A percentile compares a stretch with the other conserved stretches of the same genome.
Evolutionary conservation across 2,329 filamentous ascomycete genomes (phyloP).

Genomic region (Camillea tinctor): DNA sequence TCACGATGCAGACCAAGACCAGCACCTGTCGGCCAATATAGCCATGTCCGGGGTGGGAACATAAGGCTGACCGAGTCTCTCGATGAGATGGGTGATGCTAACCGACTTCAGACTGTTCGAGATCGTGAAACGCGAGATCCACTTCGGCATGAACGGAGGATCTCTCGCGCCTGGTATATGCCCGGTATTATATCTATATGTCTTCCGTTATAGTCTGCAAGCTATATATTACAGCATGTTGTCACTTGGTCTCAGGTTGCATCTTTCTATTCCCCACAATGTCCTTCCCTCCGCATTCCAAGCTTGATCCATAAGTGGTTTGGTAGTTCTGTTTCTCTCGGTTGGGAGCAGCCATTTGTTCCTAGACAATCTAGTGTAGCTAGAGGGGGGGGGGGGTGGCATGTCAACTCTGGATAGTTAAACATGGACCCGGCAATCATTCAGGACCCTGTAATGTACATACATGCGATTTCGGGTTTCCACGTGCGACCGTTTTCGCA

Average conservation of each 20-base stretch:
- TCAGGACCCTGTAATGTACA: not conserved
- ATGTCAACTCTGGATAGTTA: constrained; percentile 1
- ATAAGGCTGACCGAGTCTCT: not conserved
- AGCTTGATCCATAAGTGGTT: constrained; percentile 2
- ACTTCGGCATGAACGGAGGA: constrained; percentile 6
- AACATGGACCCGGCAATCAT: constrained; percentile 3
- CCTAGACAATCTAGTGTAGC: not conserved
- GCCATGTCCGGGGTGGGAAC: not conserved
- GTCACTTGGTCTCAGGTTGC: constrained; percentile 20
- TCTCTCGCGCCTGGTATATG: constrained; percentile 13
- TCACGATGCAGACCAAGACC: not conserved
- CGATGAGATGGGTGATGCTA: not conserved
- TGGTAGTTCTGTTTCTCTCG: constrained; percentile 7
- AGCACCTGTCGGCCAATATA: too few relatives aligned
- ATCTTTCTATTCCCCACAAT: constrained; percentile 14
- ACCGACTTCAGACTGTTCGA: constrained; percentile 2
- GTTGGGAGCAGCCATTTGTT: not conserved
- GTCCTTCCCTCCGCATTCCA: constrained; percentile 13
- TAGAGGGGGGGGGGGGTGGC: not conserved
- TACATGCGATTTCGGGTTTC: not conserved
- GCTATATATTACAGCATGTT: constrained; percentile 6
- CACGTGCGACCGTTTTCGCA: not conserved
- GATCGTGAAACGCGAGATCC: constrained; percentile 1
- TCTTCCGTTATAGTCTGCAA: not conserved
- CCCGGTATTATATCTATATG: constrained; percentile 10